Evolutionary conservation across 1,139 yeast species (phyloP).

Genomic region (Diutina neorugosa): DNA sequence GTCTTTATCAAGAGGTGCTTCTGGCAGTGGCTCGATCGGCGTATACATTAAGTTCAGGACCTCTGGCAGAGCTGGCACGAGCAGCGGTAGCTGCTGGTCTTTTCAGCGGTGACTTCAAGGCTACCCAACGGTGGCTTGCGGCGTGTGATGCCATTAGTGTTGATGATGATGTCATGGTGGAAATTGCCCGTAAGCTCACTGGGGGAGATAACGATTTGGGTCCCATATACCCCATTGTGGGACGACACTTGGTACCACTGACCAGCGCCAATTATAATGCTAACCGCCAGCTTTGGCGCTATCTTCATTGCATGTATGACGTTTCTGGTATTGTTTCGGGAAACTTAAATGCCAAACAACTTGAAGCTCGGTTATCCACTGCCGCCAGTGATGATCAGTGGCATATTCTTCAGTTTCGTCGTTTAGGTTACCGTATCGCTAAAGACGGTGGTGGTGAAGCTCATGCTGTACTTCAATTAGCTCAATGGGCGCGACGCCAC

Average conservation of each 20-base stretch:
- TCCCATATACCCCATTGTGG: not conserved
- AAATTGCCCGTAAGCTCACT: not conserved
- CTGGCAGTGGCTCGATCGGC: not conserved
- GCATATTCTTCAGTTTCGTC: not conserved
- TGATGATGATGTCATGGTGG: not conserved
- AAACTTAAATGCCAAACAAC: not conserved
- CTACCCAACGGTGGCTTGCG: not conserved
- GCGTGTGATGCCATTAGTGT: not conserved
- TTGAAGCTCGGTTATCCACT: not conserved
- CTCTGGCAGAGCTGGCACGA: not conserved
- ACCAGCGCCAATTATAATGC: not conserved
- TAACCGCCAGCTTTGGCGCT: not conserved
- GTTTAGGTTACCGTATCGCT: not conserved
- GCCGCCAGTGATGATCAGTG: not conserved
- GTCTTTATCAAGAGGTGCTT: constrained; percentile 29
- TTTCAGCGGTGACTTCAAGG: not conserved
- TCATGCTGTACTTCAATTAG: constrained; percentile 43
- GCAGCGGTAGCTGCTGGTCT: not conserved
- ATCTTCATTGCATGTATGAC: not conserved
- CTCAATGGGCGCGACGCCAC: constrained; percentile 58
- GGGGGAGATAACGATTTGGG: not conserved
- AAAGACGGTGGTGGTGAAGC: not conserved
- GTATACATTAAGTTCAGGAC: not conserved
- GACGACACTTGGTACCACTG: not conserved
- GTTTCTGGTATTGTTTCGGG: not conserved